Evolutionary conservation across 441 rosid species (phyloP), one percentile per base, ranked within the genome.

Genomic region (Mallotus repandus): DNA sequence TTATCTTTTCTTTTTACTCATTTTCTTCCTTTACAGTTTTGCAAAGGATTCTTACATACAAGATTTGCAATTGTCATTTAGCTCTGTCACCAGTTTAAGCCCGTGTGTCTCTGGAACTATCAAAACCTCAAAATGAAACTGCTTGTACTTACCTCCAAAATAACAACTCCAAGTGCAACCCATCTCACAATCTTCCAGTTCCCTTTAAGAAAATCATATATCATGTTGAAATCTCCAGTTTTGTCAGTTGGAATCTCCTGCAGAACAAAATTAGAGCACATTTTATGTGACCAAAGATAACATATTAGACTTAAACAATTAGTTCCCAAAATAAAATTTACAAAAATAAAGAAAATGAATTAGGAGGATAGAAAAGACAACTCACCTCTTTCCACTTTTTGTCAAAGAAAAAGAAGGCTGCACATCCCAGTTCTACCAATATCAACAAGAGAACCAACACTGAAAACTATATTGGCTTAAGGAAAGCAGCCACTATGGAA

Each of bases 351-450:
- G 14, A 38, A n/a, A 10, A 38, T 5, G 16, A 59, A 19, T 25
- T 6, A 43, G 21, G 53, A 64, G 43, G 3, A n/a, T n/a, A 11
- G 7, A 71, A 21, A 41, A 25, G 65, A 45, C 9, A 78, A 73
- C 92, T 85, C 76, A 96, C 99, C 14, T 94, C 84, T 84, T 87
- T 81, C 99, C 98, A 96, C 82, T 84, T 89, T 70, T 87, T 83
- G 81, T 96, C 96, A 16, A 94, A 96, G 92, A 84, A 92, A 19
- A 92, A 82, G 86, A 94, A 89, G 29, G 98, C 98, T 41, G 96
- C 96, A 68, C 87, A 85, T 69, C 97, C 98, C 76, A 96, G 72
- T 81, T 96, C 97, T 64, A 82, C 91, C 90, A 89, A 84, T 84
- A 96, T 96, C 91, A 94, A 80, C 84, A 91, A 80, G 82, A 94